phyloP scores from a whole-genome alignment of 78 protist genomes.

The Dictyostelium discoideum region DNA sequence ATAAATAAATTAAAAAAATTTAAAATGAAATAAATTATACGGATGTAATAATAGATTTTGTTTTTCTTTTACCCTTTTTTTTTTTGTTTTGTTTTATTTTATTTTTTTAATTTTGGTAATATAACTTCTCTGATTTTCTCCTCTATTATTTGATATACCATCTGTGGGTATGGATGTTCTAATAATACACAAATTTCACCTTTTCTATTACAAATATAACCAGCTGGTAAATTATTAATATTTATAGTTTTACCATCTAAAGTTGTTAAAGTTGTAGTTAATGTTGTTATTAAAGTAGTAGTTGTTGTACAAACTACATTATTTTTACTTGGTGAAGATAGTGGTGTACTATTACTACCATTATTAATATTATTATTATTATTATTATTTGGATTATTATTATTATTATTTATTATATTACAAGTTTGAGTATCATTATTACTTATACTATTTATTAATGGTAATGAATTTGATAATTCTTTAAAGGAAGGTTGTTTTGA shows the following conservation, averaged over 20 bases:
- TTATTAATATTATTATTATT: neutral
- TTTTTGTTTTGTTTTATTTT: neutral
- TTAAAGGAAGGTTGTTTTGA: neutral
- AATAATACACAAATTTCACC: conserved; percentile 64
- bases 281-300: neutral
- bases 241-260: neutral
- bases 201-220: conserved; percentile 38
- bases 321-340: neutral
- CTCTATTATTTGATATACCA: conserved; percentile 67
- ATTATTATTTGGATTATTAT: neutral
- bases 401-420: conserved; percentile 17
- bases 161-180: conserved; percentile 71
- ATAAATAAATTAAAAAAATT: no score
- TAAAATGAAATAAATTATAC: no score
- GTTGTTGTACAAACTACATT: neutral
- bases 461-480: neutral
- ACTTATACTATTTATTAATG: neutral
- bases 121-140: conserved; percentile 6
- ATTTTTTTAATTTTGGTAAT: conserved; percentile 4
- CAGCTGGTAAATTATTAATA: neutral
- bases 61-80: neutral
- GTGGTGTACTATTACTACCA: neutral
- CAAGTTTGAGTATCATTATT: neutral
- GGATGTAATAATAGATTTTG: no score
- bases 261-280: neutral